Percentiles rank a stretch among this genome's conserved stretches.
Conservation (phyloP, 495 filamentous ascomycete genomes). For the Aspergillus sclerotiicarbonarius region DNA sequence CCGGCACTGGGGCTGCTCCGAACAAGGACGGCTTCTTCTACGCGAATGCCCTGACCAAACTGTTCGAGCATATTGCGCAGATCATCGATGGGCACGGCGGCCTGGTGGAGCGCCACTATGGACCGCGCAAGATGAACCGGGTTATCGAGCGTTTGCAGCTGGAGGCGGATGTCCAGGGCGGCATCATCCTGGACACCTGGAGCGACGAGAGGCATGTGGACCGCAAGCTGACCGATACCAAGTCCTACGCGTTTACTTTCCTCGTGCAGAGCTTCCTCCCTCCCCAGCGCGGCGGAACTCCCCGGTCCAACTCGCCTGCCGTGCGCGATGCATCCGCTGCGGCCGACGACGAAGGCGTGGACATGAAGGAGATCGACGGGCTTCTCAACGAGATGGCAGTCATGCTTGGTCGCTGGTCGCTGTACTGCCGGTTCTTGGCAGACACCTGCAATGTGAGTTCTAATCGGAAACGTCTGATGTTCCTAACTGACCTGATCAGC, state of each 20-base stretch:
- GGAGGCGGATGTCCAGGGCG: constrained; percentile 96
- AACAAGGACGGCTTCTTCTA: constrained; percentile 80
- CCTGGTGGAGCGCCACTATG: constrained; percentile 91
- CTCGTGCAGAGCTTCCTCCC: constrained; percentile 91
- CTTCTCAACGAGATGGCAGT: constrained; percentile 80
- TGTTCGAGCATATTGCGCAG: constrained; percentile 96
- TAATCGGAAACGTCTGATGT: constrained; percentile 11
- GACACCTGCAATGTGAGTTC: constrained; percentile 72
- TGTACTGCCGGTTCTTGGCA: constrained; percentile 86
- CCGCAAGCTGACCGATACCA: constrained; percentile 86
- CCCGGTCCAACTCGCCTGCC: constrained; percentile 64
- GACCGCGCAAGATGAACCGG: constrained; percentile 85
- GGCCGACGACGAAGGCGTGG: constrained; percentile 82
- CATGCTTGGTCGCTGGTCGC: constrained; percentile 91
- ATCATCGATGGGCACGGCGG: constrained; percentile 89
- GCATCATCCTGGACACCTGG: constrained; percentile 94
- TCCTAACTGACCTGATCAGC: constrained; percentile 20
- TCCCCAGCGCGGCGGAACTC: constrained; percentile 56
- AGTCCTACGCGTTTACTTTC: constrained; percentile 95
- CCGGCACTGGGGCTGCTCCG: constrained; percentile 55
- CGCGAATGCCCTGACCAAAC: constrained; percentile 80
- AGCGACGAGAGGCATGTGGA: constrained; percentile 82
- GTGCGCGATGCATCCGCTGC: constrained; percentile 47
- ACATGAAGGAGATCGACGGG: constrained; percentile 91
- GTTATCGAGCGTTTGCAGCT: constrained; percentile 92